A percentile compares a stretch with the other conserved stretches of the same genome.
phyloP scores from a whole-genome alignment of 1,139 yeast genomes.

The Candida frijolesensis region DNA sequence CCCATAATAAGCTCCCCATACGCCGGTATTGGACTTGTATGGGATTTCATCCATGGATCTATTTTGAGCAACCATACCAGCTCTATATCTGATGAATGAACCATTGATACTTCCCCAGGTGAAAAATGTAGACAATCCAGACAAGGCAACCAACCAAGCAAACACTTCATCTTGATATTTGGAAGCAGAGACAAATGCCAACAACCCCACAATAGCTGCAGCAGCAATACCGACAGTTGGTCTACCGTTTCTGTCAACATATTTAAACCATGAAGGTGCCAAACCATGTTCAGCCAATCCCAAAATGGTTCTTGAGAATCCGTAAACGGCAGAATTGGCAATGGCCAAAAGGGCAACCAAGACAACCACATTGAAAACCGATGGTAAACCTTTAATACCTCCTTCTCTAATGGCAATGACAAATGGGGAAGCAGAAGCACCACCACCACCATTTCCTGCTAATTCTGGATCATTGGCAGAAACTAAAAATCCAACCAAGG shows the following conservation, averaged over 20 bases:
- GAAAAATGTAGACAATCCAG: slow-evolving; percentile 45
- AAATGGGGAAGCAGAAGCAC: slow-evolving; percentile 43
- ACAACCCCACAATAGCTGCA: slow-evolving; percentile 39
- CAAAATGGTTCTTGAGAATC: slow-evolving; percentile 45
- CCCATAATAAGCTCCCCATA: slow-evolving; percentile 36
- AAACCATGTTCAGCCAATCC: slow-evolving; percentile 44
- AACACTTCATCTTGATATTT: slow-evolving; percentile 39
- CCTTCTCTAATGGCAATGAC: slow-evolving; percentile 47
- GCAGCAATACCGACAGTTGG: slow-evolving; percentile 42
- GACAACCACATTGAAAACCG: slow-evolving; percentile 46
- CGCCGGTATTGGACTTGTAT: slow-evolving; percentile 36
- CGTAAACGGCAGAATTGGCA: slow-evolving; percentile 49
- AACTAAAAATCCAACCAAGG: slow-evolving; percentile 44
- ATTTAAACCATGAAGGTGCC: slow-evolving; percentile 38
- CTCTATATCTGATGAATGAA: slow-evolving; percentile 42
- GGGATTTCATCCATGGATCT: slow-evolving; percentile 33
- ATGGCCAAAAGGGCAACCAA: slow-evolving; percentile 45
- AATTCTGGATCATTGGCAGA: slow-evolving; percentile 33
- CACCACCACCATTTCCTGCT: slow-evolving; percentile 31
- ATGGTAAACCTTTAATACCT: slow-evolving; percentile 43
- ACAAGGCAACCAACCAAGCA: slow-evolving; percentile 43
- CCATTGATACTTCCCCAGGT: slow-evolving; percentile 46
- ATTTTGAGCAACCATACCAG: slow-evolving; percentile 29
- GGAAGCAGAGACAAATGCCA: slow-evolving; percentile 46
- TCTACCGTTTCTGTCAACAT: slow-evolving; percentile 45